Evolutionary conservation across 257 asterid species (phyloP), one percentile per base, ranked within the genome.

Genomic region (Osmanthus fragrans): DNA sequence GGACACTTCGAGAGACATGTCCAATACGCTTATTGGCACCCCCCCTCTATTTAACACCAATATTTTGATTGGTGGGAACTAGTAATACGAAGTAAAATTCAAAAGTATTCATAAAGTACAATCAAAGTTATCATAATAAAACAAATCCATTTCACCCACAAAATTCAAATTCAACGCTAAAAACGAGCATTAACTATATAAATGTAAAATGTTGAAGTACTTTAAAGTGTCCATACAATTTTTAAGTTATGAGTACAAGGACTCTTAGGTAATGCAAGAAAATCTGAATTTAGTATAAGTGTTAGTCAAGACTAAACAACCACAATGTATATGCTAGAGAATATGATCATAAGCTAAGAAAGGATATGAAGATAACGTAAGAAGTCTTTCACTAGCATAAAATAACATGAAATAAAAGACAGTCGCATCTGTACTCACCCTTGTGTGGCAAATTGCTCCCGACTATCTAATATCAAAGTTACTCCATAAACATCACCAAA

Each of bases 401-500:
- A 30, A 65, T 7, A 27, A 56, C n/a, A 56, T 23, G 12, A 45
- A 54, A 49, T 33, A 15, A 73, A 63, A 66, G 73, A 70, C 42
- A 51, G 64, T 33, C 19, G 60, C 67, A 71, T 60, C 66, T 21
- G 71, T 37, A 64, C 94, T 88, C 84, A 93, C 99, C 97, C 97
- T 80, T 82, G 88, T 29, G 81, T 85, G 84, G 96, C 92, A 79
- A 95, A 95, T 42, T 92, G 96, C 84, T 95, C 99, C 82, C 99
- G 89, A 73, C 93, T 86, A 88, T 95, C 99, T 79, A 95, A 86
- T 85, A 95, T 84, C 88, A 95, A 78, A 78, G 89, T 68, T 73
- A 95, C 93, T 85, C 85, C 94, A 87, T 93, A 95, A 49, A 86
- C 90, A 87, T 93, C 99, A 79, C 87, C 91, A 86, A 95, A 95